Evolutionary conservation across 2,329 filamentous ascomycete genomes (phyloP).

Genomic region (Beauveria sp.): DNA sequence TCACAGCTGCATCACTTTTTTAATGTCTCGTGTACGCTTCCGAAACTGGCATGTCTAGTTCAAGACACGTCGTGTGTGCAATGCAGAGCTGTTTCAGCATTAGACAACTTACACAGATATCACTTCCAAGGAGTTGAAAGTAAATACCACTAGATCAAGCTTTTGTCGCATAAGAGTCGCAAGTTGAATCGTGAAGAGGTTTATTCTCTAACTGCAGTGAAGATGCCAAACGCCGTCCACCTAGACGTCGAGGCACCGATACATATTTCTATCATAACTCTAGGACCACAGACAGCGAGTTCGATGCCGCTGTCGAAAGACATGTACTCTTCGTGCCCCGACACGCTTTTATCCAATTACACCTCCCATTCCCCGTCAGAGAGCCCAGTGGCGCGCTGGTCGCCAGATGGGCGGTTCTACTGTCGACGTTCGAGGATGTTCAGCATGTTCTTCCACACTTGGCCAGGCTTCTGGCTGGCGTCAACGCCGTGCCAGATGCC

Average conservation of each 20-base stretch:
- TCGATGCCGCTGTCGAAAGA: not conserved
- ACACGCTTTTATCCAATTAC: conserved; percentile 12
- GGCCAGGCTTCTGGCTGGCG: conserved; percentile 88
- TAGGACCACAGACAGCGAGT: conserved; percentile 10
- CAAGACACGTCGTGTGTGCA: not conserved
- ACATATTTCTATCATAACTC: conserved; percentile 11
- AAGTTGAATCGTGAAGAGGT: not conserved
- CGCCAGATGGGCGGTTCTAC: conserved; percentile 15
- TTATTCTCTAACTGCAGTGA: conserved; percentile 1
- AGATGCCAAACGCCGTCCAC: conserved; percentile 1
- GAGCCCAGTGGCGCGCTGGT: not conserved
- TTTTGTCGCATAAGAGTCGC: not conserved
- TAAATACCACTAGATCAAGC: too few relatives aligned
- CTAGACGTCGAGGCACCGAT: conserved; percentile 1
- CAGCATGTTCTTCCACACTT: conserved; percentile 91
- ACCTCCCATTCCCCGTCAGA: not conserved
- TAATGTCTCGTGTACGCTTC: not conserved
- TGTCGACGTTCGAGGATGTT: conserved; percentile 66
- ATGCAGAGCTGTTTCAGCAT: not conserved
- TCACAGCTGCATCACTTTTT: not conserved
- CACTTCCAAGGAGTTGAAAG: not conserved
- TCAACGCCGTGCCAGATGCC: conserved; percentile 96
- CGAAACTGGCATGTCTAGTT: not conserved
- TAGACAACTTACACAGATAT: not conserved
- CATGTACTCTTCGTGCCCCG: not conserved